Evolutionary conservation across 2,329 filamentous ascomycete genomes (phyloP).

Genomic region (Beauveria caledonica): DNA sequence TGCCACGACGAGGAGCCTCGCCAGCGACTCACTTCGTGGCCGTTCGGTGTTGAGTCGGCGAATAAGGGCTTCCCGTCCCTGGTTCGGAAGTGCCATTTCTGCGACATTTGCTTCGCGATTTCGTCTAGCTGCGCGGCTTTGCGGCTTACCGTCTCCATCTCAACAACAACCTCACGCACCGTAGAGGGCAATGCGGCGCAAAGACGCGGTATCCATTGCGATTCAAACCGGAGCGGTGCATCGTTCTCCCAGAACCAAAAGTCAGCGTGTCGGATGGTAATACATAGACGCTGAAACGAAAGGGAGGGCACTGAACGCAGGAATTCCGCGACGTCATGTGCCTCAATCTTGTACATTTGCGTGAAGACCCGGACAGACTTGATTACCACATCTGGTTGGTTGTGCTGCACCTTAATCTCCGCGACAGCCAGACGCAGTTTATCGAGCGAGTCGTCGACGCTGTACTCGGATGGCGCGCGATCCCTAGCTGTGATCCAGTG

Average conservation of each 20-base stretch:
- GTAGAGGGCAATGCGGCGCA: conserved; percentile 21
- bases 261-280: conserved; percentile 42
- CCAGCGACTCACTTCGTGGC: conserved; percentile 30
- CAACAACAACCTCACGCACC: conserved; percentile 32
- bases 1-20: conserved; percentile 36
- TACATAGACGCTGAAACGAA: conserved; percentile 27
- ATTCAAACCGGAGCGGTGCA: conserved; percentile 26
- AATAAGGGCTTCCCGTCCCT: conserved; percentile 24
- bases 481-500: conserved; percentile 27
- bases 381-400: conserved; percentile 21
- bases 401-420: neutral
- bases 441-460: neutral
- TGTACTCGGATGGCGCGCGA: conserved; percentile 24
- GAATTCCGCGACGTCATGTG: conserved; percentile 17
- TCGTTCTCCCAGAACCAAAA: conserved; percentile 39
- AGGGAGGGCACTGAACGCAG: conserved; percentile 22
- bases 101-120: conserved; percentile 30
- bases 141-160: conserved; percentile 39
- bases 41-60: conserved; percentile 18
- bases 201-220: conserved; percentile 27
- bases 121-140: conserved; percentile 36
- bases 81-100: conserved; percentile 28
- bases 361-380: conserved; percentile 32
- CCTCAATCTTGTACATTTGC: conserved; percentile 30
- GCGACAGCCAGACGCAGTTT: neutral